Base-by-base conservation (phyloP, 2,329 filamentous ascomycete species). In the Ceratocystis alfenasii region DNA sequence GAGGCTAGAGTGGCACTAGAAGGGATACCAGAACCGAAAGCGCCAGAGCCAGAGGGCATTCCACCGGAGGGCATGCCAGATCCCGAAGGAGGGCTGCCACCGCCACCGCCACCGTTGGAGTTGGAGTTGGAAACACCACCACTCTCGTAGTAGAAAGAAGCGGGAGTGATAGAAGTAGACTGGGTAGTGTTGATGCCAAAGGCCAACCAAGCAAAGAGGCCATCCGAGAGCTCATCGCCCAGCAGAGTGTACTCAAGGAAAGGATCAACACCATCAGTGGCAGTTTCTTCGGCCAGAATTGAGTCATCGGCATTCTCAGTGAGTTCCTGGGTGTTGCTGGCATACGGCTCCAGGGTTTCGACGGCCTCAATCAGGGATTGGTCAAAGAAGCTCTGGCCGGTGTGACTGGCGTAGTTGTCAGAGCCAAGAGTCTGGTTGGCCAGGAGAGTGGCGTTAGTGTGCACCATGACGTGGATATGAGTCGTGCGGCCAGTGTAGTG, bases 371-470 rank as follows among this genome's bases (percentile, higher is more conserved):
- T 78, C 44, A 85, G 77, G 68, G 77, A 76, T 71, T 83, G 79
- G 73, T 85, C 82, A 72, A 84, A 82, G 76, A 82, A 87, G 67
- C 84, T 73, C 72, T 87, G 84, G n/a, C 84, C 83, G 41, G 85
- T 78, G 72, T 87, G 82, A 1, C 80, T 78, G 60, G 81, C 78
- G 41, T 74, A 77, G 28, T 79, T 76, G 67, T 77, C 79, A 30
- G 74, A 72, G 15, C 68, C 68, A 67, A 83, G 75, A 66, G 81
- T 84, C 69, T 77, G 76, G 74, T 84, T 83, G 60, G 75, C 69
- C 59, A 78, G 75, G 5, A 77, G 71, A 10, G 72, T 73, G 33
- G 74, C 73, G 64, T 72, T 69, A 65, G 68, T 68, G 70, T 74
- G 73, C 33, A 72, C 71, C 65, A 76, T 71, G 46, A 77, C 68